These are phyloP conservation scores for Penicillium tannophilum DNA, from an alignment of 495 filamentous ascomycete species.

Conservation along the genomic window DNA sequence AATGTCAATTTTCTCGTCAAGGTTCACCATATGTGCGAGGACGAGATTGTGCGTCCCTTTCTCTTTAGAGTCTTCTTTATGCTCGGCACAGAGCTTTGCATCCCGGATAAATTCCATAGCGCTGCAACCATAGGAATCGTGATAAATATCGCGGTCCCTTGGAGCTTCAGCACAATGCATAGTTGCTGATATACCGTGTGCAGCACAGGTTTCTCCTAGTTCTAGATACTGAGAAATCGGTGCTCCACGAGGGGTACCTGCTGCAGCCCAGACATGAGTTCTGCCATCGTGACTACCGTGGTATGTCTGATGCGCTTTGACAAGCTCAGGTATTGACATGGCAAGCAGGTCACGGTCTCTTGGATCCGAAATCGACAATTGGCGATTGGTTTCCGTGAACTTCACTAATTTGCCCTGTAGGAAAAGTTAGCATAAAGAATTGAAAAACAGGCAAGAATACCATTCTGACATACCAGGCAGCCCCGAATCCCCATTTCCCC, in stretches of 20 bases:
- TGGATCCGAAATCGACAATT: constrained; percentile 35
- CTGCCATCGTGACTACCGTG: constrained; percentile 35
- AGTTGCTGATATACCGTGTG: constrained; percentile 23
- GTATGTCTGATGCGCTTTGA: constrained; percentile 26
- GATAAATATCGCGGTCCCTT: constrained; percentile 22
- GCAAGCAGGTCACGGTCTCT: constrained; percentile 32
- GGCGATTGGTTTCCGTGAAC: constrained; percentile 33
- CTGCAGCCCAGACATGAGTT: constrained; percentile 47
- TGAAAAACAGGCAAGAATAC: neutral
- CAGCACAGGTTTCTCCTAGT: constrained; percentile 35
- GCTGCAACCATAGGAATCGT: constrained; percentile 20
- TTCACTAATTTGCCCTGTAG: constrained; percentile 40
- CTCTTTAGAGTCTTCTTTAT: neutral
- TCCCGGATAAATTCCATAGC: constrained; percentile 26
- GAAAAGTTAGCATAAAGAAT: neutral
- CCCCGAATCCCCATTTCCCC: constrained; percentile 45
- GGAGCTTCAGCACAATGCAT: constrained; percentile 32
- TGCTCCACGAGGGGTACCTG: constrained; percentile 43
- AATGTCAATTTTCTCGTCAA: constrained; percentile 36
- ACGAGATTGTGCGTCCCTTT: constrained; percentile 17
- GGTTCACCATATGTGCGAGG: constrained; percentile 39
- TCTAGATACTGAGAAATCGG: constrained; percentile 23
- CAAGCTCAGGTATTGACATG: constrained; percentile 31
- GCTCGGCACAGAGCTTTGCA: constrained; percentile 18
- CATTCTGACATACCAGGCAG: constrained; percentile 33